A percentile compares a stretch with the other conserved stretches of the same genome.
phyloP scores from a whole-genome alignment of 768 basidiomycete genomes.

The Cytidiella melzeri region DNA sequence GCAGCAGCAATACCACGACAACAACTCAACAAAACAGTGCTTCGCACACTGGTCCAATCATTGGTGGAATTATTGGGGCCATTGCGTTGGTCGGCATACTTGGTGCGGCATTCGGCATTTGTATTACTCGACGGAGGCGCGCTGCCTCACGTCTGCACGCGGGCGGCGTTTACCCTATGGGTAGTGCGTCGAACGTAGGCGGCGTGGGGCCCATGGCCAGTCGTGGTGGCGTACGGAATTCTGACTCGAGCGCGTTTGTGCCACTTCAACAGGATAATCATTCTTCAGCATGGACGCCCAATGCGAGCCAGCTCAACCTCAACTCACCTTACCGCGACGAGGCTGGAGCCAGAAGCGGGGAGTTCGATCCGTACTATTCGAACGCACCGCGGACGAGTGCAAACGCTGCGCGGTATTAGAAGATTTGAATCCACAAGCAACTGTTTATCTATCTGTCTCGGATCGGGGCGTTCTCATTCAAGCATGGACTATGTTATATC shows the following conservation, averaged over 20 bases:
- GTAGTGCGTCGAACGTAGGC: conserved; percentile 26
- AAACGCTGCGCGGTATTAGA: conserved; percentile 6
- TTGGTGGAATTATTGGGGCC: conserved; percentile 48
- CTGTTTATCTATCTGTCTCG: background rate
- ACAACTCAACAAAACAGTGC: conserved; percentile 16
- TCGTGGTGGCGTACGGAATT: conserved; percentile 35
- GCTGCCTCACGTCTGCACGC: conserved; percentile 25
- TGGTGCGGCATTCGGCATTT: conserved; percentile 49
- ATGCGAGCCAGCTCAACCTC: conserved; percentile 46
- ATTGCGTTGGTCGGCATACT: conserved; percentile 45
- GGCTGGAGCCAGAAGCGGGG: conserved; percentile 23
- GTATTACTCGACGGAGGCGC: conserved; percentile 45
- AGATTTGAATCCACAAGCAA: no score
- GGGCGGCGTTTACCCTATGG: conserved; percentile 35
- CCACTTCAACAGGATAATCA: conserved; percentile 62
- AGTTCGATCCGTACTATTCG: conserved; percentile 33
- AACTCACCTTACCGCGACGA: conserved; percentile 34
- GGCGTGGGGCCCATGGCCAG: conserved; percentile 22
- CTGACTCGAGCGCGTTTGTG: conserved; percentile 65
- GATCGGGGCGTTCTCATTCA: background rate
- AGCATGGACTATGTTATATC: conserved; percentile 10
- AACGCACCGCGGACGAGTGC: conserved; percentile 23
- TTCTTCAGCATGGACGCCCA: conserved; percentile 45
- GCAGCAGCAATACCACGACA: conserved; percentile 6
- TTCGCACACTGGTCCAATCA: conserved; percentile 37